Evolutionary conservation across 768 basidiomycete species (phyloP), one percentile per base, ranked within the genome.

Genomic region (Epithele typhae): DNA sequence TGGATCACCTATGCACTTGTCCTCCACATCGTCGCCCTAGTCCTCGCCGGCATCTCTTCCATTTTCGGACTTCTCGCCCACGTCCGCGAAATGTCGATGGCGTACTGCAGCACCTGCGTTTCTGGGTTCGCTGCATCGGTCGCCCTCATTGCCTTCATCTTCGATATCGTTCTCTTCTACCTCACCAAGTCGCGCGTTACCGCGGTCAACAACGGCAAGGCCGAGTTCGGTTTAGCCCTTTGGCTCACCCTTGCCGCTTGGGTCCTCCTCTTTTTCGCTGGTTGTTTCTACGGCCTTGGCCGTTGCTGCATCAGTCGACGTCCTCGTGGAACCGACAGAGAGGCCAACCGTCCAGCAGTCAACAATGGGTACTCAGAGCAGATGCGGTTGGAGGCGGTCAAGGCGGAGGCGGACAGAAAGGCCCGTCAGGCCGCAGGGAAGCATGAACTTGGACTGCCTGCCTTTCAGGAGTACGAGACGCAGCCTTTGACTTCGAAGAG

Each of bases 1-100:
- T 97, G 94, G 91, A 71, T 97, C 61, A 98, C 96, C 9, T 95
- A 95, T 59, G 84, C 82, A 19, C 82, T 99, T 54, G 81, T 97
- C 53, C 76, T 98, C 14, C 94, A 98, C 62, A 81, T 96, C 49
- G 82, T 92, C 47, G 95, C 91, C 14, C 81, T 97, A 46, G 78
- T 65, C 11, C 74, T 87, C 27, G 79, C 91, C 8, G 84, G 76
- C 12, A 71, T 78, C 22, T 78, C 90, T 2, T 74, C 88, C 23
- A 43, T 93, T 27, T 88, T 95, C 53, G 93, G 92, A 33, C 76
- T 94, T 15, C 76, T 96, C 27, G 90, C 92, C 1, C 92, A 95
- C 60, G 74, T 95, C 48, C 82, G 86, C 12, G 86, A 91, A 63
- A 82, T 90, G 76, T 78, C 87, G 46, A 91, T 89, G 85, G 71